Conservation (phyloP, 805 yeast species). For the Spathaspora passalidarum region DNA sequence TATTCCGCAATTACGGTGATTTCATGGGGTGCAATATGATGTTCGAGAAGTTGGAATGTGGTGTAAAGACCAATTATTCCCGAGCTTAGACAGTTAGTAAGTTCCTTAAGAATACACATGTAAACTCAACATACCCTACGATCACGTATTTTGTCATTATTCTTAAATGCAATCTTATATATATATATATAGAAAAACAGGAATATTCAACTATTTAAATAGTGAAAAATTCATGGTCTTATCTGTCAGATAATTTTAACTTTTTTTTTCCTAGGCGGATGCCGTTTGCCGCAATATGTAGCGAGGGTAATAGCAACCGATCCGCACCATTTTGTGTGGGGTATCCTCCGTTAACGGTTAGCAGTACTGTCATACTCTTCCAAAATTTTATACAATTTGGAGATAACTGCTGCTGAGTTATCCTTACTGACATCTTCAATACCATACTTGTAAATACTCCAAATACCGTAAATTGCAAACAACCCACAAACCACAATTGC, state of each 20-base stretch:
- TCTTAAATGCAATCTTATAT: not conserved
- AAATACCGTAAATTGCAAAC: conserved; percentile 59
- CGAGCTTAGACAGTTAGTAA: conserved; percentile 31
- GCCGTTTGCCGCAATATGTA: not conserved
- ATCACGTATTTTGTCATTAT: conserved; percentile 20
- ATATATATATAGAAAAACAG: no score
- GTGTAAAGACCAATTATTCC: conserved; percentile 72
- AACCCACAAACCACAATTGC: conserved; percentile 55
- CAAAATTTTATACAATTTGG: conserved; percentile 28
- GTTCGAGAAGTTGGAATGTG: conserved; percentile 45
- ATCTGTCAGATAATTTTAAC: not conserved
- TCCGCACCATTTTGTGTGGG: no score
- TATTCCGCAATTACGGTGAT: conserved; percentile 62
- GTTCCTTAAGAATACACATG: not conserved
- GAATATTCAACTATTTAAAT: no score
- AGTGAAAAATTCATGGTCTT: no score
- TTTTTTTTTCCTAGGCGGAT: not conserved
- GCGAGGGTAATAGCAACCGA: not conserved
- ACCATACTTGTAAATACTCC: conserved; percentile 60
- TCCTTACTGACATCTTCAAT: conserved; percentile 57
- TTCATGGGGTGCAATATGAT: conserved; percentile 34
- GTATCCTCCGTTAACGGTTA: not conserved
- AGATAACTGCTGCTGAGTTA: conserved; percentile 43
- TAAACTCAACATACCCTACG: conserved; percentile 25
- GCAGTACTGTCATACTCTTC: conserved; percentile 19